These are phyloP conservation scores for Pythium periplocum DNA, from an alignment of 352 stramenopile species.

Conservation along the genomic window DNA sequence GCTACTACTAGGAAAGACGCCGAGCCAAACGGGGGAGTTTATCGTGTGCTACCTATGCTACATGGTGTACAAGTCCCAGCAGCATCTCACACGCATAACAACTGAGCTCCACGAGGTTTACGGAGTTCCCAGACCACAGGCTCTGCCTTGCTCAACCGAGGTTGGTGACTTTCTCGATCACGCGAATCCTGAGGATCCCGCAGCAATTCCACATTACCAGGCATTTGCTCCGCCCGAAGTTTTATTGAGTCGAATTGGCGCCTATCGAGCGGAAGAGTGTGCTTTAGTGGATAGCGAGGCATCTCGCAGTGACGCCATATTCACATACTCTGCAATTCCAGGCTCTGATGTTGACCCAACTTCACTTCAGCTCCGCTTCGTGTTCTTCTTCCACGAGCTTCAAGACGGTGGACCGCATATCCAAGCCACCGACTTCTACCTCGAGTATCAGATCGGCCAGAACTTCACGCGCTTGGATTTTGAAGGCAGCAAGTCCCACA, in stretches of 20 bases:
- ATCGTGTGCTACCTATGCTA: constrained; percentile 74
- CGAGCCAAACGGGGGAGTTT: constrained; percentile 41
- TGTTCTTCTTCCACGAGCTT: constrained; percentile 83
- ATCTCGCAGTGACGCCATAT: not conserved
- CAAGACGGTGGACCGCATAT: constrained; percentile 59
- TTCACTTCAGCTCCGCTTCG: constrained; percentile 51
- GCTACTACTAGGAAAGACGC: constrained; percentile 28
- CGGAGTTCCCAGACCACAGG: constrained; percentile 2
- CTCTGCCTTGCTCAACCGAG: not conserved
- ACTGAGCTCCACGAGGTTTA: constrained; percentile 34
- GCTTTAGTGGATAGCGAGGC: not conserved
- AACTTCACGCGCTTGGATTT: constrained; percentile 47
- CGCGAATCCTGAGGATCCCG: too few species aligned
- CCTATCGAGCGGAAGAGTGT: not conserved
- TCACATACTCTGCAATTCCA: constrained; percentile 14
- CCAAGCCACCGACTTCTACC: constrained; percentile 57
- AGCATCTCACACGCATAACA: constrained; percentile 37
- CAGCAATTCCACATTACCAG: too few species aligned
- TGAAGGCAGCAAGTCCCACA: constrained; percentile 76
- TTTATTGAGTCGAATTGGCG: not conserved
- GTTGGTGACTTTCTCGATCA: not conserved
- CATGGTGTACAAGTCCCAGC: constrained; percentile 66
- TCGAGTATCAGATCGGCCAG: constrained; percentile 79
- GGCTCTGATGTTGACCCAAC: constrained; percentile 70
- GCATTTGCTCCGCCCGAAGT: not conserved